These are phyloP conservation scores for Orbilia oligospora DNA, from an alignment of 2,329 filamentous ascomycete species.

Conservation along the genomic window DNA sequence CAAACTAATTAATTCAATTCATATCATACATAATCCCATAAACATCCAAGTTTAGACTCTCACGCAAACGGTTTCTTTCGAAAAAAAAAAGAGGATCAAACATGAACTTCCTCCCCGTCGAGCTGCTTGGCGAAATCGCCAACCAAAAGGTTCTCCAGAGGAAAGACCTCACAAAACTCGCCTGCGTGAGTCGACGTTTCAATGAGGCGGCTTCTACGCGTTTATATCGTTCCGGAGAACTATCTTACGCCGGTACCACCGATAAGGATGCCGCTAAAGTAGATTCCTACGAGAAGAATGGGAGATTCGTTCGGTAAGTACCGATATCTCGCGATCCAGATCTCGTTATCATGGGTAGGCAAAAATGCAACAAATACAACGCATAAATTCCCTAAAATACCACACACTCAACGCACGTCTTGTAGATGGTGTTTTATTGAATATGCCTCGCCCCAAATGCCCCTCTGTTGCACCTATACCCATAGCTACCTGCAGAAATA, in stretches of 20 bases:
- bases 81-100: neutral
- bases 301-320: slow-evolving; percentile 53
- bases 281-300: slow-evolving; percentile 41
- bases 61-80: neutral
- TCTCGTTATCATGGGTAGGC: no score
- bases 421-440: no score
- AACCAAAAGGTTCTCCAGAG: slow-evolving; percentile 27
- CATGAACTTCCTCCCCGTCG: slow-evolving; percentile 36
- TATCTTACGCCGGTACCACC: slow-evolving; percentile 46
- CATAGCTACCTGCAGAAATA: no score
- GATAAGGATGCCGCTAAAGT: slow-evolving; percentile 36
- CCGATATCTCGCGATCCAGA: neutral
- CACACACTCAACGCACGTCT: neutral
- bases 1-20: neutral
- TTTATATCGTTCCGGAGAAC: slow-evolving; percentile 50
- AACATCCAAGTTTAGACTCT: neutral
- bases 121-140: slow-evolving; percentile 49
- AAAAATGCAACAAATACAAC: slow-evolving; percentile 58
- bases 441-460: no score
- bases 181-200: slow-evolving; percentile 41
- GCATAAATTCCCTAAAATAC: slow-evolving; percentile 1
- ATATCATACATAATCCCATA: neutral
- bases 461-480: no score
- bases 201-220: slow-evolving; percentile 32
- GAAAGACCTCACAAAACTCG: slow-evolving; percentile 39